Evolutionary conservation across 2,329 filamentous ascomycete genomes (phyloP).

Genomic region (Beauveria sp.): DNA sequence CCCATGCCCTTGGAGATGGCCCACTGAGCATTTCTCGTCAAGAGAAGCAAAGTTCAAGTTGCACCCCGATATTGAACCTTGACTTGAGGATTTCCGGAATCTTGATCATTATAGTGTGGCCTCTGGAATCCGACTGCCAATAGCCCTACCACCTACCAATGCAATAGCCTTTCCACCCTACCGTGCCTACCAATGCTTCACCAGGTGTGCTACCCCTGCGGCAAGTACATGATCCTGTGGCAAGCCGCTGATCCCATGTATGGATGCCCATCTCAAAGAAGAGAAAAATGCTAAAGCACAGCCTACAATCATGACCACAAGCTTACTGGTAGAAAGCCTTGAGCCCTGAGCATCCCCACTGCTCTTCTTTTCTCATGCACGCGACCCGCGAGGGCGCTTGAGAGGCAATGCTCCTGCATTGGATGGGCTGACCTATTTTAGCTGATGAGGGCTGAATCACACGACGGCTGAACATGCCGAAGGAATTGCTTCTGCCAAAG

Average conservation of each 20-base stretch:
- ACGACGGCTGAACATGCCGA: too few relatives aligned
- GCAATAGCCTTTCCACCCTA: too few relatives aligned
- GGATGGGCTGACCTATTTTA: neutral
- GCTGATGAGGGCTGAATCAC: neutral
- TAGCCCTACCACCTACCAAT: neutral
- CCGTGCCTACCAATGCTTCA: neutral
- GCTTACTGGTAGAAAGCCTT: neutral
- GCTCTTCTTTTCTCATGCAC: neutral
- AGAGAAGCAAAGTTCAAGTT: too few relatives aligned
- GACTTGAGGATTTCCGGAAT: too few relatives aligned
- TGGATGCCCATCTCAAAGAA: neutral
- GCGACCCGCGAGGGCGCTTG: neutral
- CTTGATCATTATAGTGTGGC: neutral
- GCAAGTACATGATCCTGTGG: neutral
- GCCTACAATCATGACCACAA: neutral
- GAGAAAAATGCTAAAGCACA: neutral
- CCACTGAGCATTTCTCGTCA: too few relatives aligned
- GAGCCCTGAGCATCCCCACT: neutral
- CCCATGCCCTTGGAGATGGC: too few relatives aligned
- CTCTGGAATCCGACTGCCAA: too few relatives aligned
- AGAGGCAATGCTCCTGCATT: slow-evolving; percentile 2
- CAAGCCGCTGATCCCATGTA: neutral
- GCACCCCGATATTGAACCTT: too few relatives aligned
- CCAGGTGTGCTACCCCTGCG: neutral
- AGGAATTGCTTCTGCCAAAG: neutral